Base-by-base conservation (phyloP, 768 basidiomycete species). In the Clavaria fumosa region DNA sequence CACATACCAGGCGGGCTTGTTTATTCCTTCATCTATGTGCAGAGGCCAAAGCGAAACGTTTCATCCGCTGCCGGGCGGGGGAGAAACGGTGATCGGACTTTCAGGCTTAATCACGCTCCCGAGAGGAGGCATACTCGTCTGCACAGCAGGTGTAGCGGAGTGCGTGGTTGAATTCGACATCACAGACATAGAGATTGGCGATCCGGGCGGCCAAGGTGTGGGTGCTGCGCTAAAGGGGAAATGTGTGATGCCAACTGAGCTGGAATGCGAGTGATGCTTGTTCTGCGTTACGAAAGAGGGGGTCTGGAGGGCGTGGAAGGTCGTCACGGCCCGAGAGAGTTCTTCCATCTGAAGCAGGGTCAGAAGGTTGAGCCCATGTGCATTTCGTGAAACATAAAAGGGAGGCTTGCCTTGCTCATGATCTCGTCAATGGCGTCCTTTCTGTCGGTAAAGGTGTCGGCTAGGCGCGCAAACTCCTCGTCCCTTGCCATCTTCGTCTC, bases 391-490 rank as follows among this genome's bases (percentile, higher is more conserved):
- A 27, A 17, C 27, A 40, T n/a, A 30, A 30, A 30, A 34, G 32
- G 15, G 7, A 31, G 37, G 35, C 57, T 24, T 43, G 78, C 82
- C 67, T 81, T 82, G 52, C 51, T 52, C 82, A 85, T 84, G 22
- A 86, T 78, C 21, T 62, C 66, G 37, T 71, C 67, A 14, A 84
- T 78, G 22, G 72, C 70, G 41, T 72, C 67, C 50, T 75, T 81
- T 38, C 77, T 65, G 19, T 74, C 75, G 36, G 70, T 66, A 50
- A 85, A 84, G 47, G 75, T 74, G 39, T 70, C 66, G 5, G 76
- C 68, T 23, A 83, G 60, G 43, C 63, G 72, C 5, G 68, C 65
- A 52, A 85, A 84, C 48, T 82, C 75, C 37, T 70, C 71, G 44
- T 78, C 78, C 37, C 75, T 61, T 38, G 63, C 66, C 48, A 56